Conservation (phyloP, 2,329 filamentous ascomycete species). For the Trichoderma pleuroti region DNA sequence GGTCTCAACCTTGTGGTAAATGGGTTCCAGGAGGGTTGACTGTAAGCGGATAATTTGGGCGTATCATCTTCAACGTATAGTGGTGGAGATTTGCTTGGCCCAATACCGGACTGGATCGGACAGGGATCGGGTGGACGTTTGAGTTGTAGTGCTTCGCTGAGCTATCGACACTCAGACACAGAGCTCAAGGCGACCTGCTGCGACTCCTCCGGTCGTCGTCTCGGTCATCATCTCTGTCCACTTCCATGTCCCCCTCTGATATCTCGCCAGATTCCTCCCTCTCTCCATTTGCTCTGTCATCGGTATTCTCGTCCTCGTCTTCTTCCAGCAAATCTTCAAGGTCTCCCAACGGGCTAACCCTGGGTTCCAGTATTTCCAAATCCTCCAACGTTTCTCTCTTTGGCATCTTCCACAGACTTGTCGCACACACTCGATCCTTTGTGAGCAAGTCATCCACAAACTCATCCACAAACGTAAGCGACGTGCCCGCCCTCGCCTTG, state of each 20-base stretch:
- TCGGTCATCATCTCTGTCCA: conserved; percentile 33
- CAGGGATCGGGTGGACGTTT: not conserved
- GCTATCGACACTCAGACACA: conserved; percentile 13
- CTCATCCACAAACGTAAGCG: conserved; percentile 78
- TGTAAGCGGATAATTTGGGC: not conserved
- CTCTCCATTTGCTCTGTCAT: conserved; percentile 22
- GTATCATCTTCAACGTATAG: not conserved
- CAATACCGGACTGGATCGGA: not conserved
- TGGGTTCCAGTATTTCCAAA: conserved; percentile 78
- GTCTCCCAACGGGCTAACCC: conserved; percentile 78
- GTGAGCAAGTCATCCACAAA: conserved; percentile 90
- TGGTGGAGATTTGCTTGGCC: not conserved
- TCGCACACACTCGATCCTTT: conserved; percentile 87
- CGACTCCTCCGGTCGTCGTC: conserved; percentile 27
- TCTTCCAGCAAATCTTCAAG: conserved; percentile 68
- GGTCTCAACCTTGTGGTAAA: not conserved
- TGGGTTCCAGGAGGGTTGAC: not conserved
- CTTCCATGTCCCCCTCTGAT: conserved; percentile 39
- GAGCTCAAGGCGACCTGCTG: conserved; percentile 30
- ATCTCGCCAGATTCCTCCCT: conserved; percentile 42
- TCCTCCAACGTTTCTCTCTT: conserved; percentile 81
- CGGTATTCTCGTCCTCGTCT: conserved; percentile 38
- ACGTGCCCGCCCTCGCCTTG: conserved; percentile 69
- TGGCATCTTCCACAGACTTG: conserved; percentile 88
- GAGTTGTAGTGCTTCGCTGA: not conserved